Percentiles rank a stretch among this genome's conserved stretches.
Evolutionary conservation across 2,329 filamentous ascomycete species (phyloP).

Genomic region (Colletotrichum orchidophilum): DNA sequence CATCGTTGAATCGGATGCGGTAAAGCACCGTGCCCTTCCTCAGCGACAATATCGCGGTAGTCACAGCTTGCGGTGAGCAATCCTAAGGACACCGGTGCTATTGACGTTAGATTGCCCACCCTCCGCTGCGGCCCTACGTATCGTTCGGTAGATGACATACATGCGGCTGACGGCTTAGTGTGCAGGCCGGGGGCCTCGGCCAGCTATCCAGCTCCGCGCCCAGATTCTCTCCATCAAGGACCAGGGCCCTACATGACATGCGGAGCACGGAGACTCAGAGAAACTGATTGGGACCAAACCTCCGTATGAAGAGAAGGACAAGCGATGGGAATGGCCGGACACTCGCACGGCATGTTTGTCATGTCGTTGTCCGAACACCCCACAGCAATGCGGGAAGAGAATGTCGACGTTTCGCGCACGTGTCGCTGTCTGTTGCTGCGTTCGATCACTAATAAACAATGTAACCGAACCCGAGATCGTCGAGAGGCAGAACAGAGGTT

Average conservation of each 20-base stretch:
- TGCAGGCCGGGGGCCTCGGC: constrained; percentile 3
- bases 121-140: constrained; percentile 1
- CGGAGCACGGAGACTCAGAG: not conserved
- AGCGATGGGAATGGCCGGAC: constrained; percentile 39
- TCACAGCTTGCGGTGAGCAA: not conserved
- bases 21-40: constrained; percentile 7
- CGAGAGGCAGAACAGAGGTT: not conserved
- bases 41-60: not conserved
- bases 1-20: constrained; percentile 6
- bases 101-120: not conserved
- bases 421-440: constrained; percentile 12
- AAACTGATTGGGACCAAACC: not conserved
- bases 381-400: constrained; percentile 38
- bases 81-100: not conserved
- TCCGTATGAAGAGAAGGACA: constrained; percentile 15
- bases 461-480: constrained; percentile 2
- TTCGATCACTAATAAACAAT: constrained; percentile 4
- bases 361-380: constrained; percentile 49
- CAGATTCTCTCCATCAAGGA: constrained; percentile 9
- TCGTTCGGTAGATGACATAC: constrained; percentile 32
- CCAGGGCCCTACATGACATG: not conserved
- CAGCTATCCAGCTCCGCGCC: not conserved
- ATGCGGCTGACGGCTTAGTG: constrained; percentile 11
- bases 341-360: constrained; percentile 41
- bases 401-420: not conserved